These are phyloP conservation scores for Rhodotorula sp. DNA, from an alignment of 1,284 basidiomycete genomes.

Conservation along the genomic window DNA sequence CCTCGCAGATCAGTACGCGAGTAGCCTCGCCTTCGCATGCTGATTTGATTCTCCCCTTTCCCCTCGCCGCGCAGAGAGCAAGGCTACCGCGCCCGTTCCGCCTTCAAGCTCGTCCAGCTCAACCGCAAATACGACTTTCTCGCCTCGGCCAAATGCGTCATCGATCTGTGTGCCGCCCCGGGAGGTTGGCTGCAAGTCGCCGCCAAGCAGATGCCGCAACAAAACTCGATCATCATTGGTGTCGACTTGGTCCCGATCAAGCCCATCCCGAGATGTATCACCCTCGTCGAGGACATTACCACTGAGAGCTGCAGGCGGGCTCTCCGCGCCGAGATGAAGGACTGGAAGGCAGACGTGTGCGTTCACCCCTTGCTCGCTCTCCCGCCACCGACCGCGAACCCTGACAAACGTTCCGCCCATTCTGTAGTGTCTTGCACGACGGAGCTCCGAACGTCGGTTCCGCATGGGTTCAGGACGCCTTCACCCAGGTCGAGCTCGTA, in stretches of 20 bases:
- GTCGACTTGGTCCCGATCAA: constrained; percentile 96
- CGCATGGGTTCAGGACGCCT: constrained; percentile 99
- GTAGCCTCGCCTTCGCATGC: background rate
- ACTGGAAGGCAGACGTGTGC: constrained; percentile 96
- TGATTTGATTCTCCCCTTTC: constrained; percentile 3
- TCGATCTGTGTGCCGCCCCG: constrained; percentile 97
- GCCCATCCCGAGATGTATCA: constrained; percentile 88
- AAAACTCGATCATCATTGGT: constrained; percentile 91
- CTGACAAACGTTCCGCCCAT: background rate
- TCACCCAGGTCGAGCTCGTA: constrained; percentile 94
- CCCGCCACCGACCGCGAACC: background rate
- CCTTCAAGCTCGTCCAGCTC: constrained; percentile 98
- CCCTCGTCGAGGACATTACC: constrained; percentile 94
- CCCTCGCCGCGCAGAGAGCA: constrained; percentile 63
- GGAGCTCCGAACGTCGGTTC: constrained; percentile 99
- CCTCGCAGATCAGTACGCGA: background rate
- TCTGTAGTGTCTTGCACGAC: constrained; percentile 81
- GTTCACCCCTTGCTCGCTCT: constrained; percentile 9
- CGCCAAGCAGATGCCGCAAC: constrained; percentile 81
- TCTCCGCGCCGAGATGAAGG: constrained; percentile 85
- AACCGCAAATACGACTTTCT: constrained; percentile 97
- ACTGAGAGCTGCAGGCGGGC: constrained; percentile 84
- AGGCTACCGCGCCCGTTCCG: constrained; percentile 98
- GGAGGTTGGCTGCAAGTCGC: constrained; percentile 99
- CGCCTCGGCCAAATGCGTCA: constrained; percentile 82